Evolutionary conservation across 495 filamentous ascomycete genomes (phyloP), one percentile per base, ranked within the genome.

Genomic region (Aspergillus ellipticus): DNA sequence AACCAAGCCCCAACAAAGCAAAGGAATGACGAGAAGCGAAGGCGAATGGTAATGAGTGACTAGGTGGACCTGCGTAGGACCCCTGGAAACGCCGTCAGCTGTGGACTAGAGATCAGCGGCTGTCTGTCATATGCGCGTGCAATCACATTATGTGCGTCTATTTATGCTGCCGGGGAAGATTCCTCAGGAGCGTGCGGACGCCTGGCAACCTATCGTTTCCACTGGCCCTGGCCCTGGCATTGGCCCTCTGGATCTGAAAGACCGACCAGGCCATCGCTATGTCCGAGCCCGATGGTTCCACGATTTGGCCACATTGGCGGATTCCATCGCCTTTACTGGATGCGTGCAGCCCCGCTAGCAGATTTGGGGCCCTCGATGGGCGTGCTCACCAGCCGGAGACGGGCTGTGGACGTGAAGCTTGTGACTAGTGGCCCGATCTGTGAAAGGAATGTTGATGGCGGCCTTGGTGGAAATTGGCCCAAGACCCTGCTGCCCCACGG

Each of bases 31-130:
- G 6, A 20, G 50, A 49, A 53, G 55, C 39, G 58, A 64, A 39
- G 42, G 60, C 54, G 58, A 57, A 59, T 43, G 54, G 58, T 58
- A 65, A 66, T 63, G 62, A 71, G 48, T 61, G 70, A 63, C 51
- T 56, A 42, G 33, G 54, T 42, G 48, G 56, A 47, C 45, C 24
- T 48, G 45, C 22, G n/a, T 28, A 28, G 45, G 45, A 48, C 45
- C 45, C 45, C 45, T 48, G 45, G 45, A n/a, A 28, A 48, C 21
- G 20, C 28, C 45, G 45, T 29, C 45, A 29, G 45, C 22, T 48
- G 45, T 48, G 28, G 45, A 48, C 22, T 28, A 28, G 29, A 48
- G 45, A 29, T 28, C 22, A 28, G 45, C 45, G 53, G 26, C 24
- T 28, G 24, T 20, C 49, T 35, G 54, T 48, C 22, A 28, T 48